phyloP scores from a whole-genome alignment of 225 moss, liverwort and hornwort species.

The Polytrichum commune region DNA sequence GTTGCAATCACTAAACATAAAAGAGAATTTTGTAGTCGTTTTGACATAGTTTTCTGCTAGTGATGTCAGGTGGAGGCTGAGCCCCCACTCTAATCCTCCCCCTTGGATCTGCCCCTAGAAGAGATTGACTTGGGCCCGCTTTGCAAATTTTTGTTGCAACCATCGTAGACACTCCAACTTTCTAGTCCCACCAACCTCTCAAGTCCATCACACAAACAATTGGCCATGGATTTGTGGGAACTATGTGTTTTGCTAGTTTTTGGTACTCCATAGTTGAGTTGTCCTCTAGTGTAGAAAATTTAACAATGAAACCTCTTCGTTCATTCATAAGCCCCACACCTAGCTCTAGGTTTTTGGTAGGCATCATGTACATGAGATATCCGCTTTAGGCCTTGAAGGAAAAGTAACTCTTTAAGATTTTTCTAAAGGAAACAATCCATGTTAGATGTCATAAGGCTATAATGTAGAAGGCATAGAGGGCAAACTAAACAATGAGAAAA shows the following conservation, averaged over 20 bases:
- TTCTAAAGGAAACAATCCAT: background rate
- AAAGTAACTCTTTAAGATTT: background rate
- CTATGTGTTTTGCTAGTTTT: slow-evolving; percentile 38
- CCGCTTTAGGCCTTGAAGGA: background rate
- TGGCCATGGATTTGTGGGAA: slow-evolving; percentile 68
- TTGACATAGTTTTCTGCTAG: too few relatives aligned
- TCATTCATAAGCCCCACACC: slow-evolving; percentile 81
- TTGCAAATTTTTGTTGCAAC: slow-evolving; percentile 74
- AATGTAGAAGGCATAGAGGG: background rate
- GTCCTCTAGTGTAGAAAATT: slow-evolving; percentile 67
- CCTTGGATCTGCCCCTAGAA: too few relatives aligned
- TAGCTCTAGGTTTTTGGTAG: slow-evolving; percentile 78
- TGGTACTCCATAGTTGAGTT: slow-evolving; percentile 36
- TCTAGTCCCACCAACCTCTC: slow-evolving; percentile 74
- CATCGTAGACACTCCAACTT: slow-evolving; percentile 74
- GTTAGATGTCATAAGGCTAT: background rate
- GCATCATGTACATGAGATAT: slow-evolving; percentile 63
- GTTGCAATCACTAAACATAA: too few relatives aligned
- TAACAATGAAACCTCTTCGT: slow-evolving; percentile 81
- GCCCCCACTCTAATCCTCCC: too few relatives aligned
- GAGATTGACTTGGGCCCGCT: slow-evolving; percentile 62
- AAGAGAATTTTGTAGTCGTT: too few relatives aligned
- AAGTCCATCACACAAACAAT: slow-evolving; percentile 57
- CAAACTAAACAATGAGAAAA: background rate
- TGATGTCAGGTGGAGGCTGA: too few relatives aligned